These are phyloP conservation scores for Phytophthora sojae DNA, from an alignment of 352 stramenopile species.

Conservation along the genomic window DNA sequence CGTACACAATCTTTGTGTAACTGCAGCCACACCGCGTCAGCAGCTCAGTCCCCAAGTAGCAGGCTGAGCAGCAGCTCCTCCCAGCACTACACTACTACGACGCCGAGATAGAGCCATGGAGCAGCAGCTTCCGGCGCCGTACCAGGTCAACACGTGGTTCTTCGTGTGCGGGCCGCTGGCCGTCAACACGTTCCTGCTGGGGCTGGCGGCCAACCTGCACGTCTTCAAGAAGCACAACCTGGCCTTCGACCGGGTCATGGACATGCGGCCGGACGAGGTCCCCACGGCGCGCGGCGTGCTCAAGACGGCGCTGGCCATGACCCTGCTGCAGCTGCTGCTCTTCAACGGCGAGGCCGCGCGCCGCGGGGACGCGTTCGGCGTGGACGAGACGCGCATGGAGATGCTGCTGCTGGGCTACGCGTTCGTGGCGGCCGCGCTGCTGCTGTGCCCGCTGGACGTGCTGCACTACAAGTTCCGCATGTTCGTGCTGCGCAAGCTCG, in stretches of 20 bases:
- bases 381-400: slow-evolving; percentile 73
- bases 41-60: not conserved
- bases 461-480: slow-evolving; percentile 72
- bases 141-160: slow-evolving; percentile 71
- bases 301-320: slow-evolving; percentile 45
- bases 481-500: slow-evolving; percentile 64
- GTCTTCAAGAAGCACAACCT: slow-evolving; percentile 66
- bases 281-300: slow-evolving; percentile 54
- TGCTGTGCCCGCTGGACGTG: slow-evolving; percentile 75
- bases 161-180: slow-evolving; percentile 83
- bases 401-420: slow-evolving; percentile 74
- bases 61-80: not conserved
- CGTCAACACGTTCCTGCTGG: slow-evolving; percentile 71
- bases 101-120: slow-evolving; percentile 14
- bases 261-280: slow-evolving; percentile 71
- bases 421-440: slow-evolving; percentile 43
- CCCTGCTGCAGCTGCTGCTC: slow-evolving; percentile 57
- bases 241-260: slow-evolving; percentile 73
- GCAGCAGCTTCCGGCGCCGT: slow-evolving; percentile 32
- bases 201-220: slow-evolving; percentile 68
- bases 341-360: slow-evolving; percentile 56
- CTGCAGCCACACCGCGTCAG: not conserved
- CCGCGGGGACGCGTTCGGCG: slow-evolving; percentile 51
- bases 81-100: not conserved
- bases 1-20: not conserved